A percentile compares a stretch with the other conserved stretches of the same genome.
Evolutionary conservation across 164 flowering plant genomes (phyloP).

Genomic region (Umbilicus rupestris): DNA sequence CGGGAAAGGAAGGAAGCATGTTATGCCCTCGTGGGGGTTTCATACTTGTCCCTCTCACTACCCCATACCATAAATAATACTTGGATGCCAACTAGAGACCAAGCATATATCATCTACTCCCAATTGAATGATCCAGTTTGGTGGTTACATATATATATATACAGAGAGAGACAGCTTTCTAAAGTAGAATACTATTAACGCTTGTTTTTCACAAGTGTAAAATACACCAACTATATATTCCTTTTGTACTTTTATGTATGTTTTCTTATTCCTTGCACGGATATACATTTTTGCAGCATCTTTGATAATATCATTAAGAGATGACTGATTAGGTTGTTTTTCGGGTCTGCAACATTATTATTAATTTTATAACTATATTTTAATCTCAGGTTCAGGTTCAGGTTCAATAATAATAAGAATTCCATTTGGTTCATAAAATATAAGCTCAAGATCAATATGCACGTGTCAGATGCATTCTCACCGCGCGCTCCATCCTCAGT

Average conservation of each 20-base stretch:
- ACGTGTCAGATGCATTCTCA: too few species aligned
- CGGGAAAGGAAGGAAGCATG: neutral
- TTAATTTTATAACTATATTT: neutral
- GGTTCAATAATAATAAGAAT: too few species aligned
- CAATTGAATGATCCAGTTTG: too few species aligned
- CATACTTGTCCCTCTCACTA: neutral
- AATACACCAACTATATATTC: neutral
- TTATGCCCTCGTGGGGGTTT: conserved; percentile 6
- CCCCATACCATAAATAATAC: neutral
- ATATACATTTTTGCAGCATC: neutral
- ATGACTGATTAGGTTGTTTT: neutral
- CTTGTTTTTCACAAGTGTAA: too few species aligned
- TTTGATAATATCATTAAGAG: neutral
- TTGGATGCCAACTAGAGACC: neutral
- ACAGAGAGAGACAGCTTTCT: too few species aligned
- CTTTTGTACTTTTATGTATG: neutral
- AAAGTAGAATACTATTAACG: too few species aligned
- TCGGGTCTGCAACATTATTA: neutral
- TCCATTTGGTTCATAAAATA: too few species aligned
- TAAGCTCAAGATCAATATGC: too few species aligned
- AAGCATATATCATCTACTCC: neutral
- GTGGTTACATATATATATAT: too few species aligned
- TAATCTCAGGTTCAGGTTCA: neutral
- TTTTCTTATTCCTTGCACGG: neutral
- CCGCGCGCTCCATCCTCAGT: too few species aligned